Base-by-base conservation (phyloP, 805 yeast genomes). In the Starmerella floricola region DNA sequence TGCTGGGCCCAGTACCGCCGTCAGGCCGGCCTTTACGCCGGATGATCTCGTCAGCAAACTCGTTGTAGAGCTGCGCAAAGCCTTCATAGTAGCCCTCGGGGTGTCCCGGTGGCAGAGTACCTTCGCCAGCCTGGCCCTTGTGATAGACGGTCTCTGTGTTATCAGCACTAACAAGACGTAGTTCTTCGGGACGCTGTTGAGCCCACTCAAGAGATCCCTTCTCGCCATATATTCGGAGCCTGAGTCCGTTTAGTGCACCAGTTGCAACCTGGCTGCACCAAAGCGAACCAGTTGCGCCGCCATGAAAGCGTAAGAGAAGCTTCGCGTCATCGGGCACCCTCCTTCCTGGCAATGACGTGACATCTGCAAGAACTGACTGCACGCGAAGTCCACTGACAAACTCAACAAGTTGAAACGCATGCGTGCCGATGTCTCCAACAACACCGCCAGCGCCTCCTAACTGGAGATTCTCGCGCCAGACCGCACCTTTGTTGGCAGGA, bases 221-320 rank as follows among this genome's bases (percentile, higher is more conserved):
- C 18, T 32, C 38, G 15, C 42, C 42, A 33, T 33, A 33, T 4
- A 39, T 21, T 2, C 38, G 31, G n/a, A 39, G 13, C 8, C 18
- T 15, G 11, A 39, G 42, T 3, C 24, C 37, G 26, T 39, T 39
- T n/a, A 4, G 34, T 4, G n/a, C n/a, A 4, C 42, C 42, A 11
- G 33, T 15, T 6, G 42, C 42, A 8, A 39, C 42, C 16, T 39
- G 42, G 34, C 42, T 39, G 38, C 42, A 39, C 38, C 42, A 39
- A 33, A 39, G 17, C 4, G 33, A 17, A 27, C 38, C 42, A 4
- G 23, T 30, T 6, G 38, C 42, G n/a, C 42, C 42, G 18, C 33
- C 28, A 6, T 12, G 11, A 15, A 39, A 20, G 15, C 20, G 21
- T 19, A 39, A 13, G 26, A 39, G 19, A 27, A 39, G 18, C 13